phyloP scores from a whole-genome alignment of 2,329 filamentous ascomycete genomes.

The Paramyrothecium sp. region DNA sequence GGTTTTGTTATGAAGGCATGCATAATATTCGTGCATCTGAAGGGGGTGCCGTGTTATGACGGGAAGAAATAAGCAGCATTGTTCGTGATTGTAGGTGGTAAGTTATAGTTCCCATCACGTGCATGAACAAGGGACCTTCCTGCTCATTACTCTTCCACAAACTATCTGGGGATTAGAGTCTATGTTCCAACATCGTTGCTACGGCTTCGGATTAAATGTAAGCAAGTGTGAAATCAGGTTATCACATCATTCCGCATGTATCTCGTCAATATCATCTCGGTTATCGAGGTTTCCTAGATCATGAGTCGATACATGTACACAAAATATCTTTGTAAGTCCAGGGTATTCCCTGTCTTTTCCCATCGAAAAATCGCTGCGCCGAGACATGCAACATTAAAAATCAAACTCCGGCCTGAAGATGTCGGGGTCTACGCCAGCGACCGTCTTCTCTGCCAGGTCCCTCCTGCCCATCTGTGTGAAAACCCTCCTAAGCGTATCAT shows the following conservation, averaged over 20 bases:
- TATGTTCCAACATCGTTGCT: no score
- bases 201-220: neutral
- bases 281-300: neutral
- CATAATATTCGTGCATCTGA: no score
- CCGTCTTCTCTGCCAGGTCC: slow-evolving; percentile 84
- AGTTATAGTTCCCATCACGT: no score
- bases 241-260: neutral
- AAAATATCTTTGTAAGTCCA: neutral
- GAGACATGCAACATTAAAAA: slow-evolving; percentile 48
- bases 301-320: neutral
- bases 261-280: neutral
- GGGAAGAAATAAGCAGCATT: no score
- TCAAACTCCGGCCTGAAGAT: slow-evolving; percentile 88
- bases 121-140: no score
- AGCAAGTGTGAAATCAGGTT: neutral
- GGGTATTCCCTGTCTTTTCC: neutral
- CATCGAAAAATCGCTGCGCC: neutral
- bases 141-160: neutral
- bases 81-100: no score
- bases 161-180: neutral
- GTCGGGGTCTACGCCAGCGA: slow-evolving; percentile 87
- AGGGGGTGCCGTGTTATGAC: no score
- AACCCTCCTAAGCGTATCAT: slow-evolving; percentile 91
- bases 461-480: slow-evolving; percentile 93
- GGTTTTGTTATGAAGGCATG: no score